A percentile compares a stretch with the other conserved stretches of the same genome.
phyloP scores from a whole-genome alignment of 306 rosid genomes.

The Pyrus communis region DNA sequence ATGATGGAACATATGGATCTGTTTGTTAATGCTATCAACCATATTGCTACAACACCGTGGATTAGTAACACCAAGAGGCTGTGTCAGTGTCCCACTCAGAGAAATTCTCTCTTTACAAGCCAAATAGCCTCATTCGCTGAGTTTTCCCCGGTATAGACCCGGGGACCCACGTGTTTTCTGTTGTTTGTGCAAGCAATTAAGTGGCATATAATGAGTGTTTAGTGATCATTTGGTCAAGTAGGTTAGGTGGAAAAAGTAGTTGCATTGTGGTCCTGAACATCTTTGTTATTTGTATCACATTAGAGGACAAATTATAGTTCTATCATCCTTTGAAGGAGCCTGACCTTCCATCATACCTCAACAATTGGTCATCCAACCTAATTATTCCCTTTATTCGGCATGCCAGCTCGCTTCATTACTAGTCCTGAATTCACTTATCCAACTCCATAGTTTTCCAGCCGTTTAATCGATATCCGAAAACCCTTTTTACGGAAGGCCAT shows the following conservation, averaged over 20 bases:
- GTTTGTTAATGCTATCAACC: not conserved
- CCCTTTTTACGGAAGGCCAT: slow-evolving; percentile 18
- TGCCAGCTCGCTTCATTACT: slow-evolving; percentile 42
- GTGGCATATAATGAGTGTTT: slow-evolving; percentile 23
- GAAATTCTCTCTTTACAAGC: not conserved
- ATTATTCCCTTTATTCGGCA: slow-evolving; percentile 34
- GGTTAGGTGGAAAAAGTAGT: slow-evolving; percentile 45
- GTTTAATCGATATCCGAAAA: slow-evolving; percentile 12
- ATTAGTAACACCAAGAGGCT: not conserved
- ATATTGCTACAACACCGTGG: not conserved
- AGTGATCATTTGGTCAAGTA: slow-evolving; percentile 38
- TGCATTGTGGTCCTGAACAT: slow-evolving; percentile 42
- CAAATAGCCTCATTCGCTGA: not conserved
- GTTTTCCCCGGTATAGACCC: not conserved
- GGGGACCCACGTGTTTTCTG: slow-evolving; percentile 12
- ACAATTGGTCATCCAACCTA: slow-evolving; percentile 34
- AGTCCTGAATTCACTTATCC: slow-evolving; percentile 16
- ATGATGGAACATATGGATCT: not conserved
- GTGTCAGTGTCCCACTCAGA: not conserved
- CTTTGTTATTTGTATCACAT: slow-evolving; percentile 24
- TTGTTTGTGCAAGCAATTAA: slow-evolving; percentile 23
- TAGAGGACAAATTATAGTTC: slow-evolving; percentile 30
- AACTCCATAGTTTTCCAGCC: slow-evolving; percentile 20
- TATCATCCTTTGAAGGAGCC: slow-evolving; percentile 12
- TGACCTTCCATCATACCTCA: slow-evolving; percentile 22